A percentile compares a stretch with the other conserved stretches of the same genome.
These are phyloP conservation scores for Fusarium compactum DNA, from an alignment of 2,329 filamentous ascomycete genomes.

Conservation along the genomic window DNA sequence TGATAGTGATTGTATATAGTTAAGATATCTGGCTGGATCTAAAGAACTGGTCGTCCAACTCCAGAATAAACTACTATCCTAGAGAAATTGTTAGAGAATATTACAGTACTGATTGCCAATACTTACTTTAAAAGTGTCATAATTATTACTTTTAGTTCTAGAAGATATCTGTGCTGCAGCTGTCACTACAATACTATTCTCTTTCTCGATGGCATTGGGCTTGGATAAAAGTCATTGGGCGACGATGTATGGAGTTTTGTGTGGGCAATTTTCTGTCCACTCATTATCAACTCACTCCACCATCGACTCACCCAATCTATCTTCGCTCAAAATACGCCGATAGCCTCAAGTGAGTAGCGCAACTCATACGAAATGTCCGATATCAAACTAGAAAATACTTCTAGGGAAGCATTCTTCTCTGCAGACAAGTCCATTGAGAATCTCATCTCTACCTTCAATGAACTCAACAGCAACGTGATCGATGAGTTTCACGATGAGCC, in stretches of 20 bases:
- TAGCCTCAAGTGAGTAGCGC: neutral
- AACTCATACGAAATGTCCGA: neutral
- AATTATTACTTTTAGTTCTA: too few relatives aligned
- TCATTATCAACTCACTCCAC: neutral
- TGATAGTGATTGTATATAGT: neutral
- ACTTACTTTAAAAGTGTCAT: neutral
- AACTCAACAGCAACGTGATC: constrained; percentile 73
- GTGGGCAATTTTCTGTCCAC: neutral
- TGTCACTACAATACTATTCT: neutral
- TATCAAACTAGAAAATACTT: neutral
- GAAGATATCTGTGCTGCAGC: too few relatives aligned
- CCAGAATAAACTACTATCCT: neutral
- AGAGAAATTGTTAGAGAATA: neutral
- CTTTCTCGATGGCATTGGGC: neutral
- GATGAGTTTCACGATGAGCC: constrained; percentile 74
- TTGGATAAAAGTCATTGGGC: neutral
- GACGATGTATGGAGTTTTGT: neutral
- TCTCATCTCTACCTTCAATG: constrained; percentile 77
- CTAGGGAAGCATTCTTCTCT: neutral
- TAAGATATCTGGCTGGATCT: too few relatives aligned
- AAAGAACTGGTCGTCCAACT: too few relatives aligned
- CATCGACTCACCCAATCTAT: neutral
- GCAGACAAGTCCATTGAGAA: constrained; percentile 49
- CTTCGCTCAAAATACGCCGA: neutral
- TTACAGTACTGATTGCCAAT: neutral